Percentiles rank a stretch among this genome's conserved stretches.
Conservation (phyloP, 345 rosid genomes). For the Xanthoceras sorbifolium region DNA sequence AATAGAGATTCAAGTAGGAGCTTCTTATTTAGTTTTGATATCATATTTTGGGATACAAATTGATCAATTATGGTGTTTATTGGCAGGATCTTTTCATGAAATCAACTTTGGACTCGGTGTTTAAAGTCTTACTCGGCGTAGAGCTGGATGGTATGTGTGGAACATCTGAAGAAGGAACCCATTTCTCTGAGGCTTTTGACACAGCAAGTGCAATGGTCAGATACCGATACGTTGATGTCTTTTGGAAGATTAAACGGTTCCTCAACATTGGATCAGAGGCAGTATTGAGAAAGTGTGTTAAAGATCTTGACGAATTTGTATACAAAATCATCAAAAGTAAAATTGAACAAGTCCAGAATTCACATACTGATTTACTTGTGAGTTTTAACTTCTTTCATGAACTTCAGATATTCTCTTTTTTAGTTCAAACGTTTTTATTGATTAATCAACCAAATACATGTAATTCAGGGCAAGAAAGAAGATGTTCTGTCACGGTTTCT, state of each 20-base stretch:
- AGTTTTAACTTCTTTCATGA: not conserved
- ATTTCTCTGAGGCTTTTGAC: conserved; percentile 26
- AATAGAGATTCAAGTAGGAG: conserved; percentile 29
- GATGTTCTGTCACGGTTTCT: conserved; percentile 37
- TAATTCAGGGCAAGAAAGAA: conserved; percentile 26
- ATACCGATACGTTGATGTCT: conserved; percentile 14
- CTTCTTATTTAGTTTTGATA: not conserved
- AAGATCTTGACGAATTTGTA: conserved; percentile 28
- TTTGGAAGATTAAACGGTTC: conserved; percentile 33
- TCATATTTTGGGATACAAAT: not conserved
- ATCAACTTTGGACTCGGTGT: conserved; percentile 31
- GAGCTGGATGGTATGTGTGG: conserved; percentile 25
- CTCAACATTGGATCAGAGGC: conserved; percentile 34
- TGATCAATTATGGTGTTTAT: not conserved
- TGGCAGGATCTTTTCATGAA: conserved; percentile 34
- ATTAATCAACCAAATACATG: not conserved
- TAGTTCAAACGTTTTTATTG: not conserved
- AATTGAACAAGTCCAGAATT: conserved; percentile 12
- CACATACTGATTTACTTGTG: conserved; percentile 12
- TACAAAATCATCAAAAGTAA: conserved; percentile 21
- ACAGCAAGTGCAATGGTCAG: conserved; percentile 15
- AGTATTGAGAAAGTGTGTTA: conserved; percentile 11
- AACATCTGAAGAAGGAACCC: conserved; percentile 20
- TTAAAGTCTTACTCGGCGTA: conserved; percentile 29
- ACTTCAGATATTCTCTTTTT: not conserved